Conservation (phyloP, 139 green algal species). For the Haematococcus lacustris region DNA sequence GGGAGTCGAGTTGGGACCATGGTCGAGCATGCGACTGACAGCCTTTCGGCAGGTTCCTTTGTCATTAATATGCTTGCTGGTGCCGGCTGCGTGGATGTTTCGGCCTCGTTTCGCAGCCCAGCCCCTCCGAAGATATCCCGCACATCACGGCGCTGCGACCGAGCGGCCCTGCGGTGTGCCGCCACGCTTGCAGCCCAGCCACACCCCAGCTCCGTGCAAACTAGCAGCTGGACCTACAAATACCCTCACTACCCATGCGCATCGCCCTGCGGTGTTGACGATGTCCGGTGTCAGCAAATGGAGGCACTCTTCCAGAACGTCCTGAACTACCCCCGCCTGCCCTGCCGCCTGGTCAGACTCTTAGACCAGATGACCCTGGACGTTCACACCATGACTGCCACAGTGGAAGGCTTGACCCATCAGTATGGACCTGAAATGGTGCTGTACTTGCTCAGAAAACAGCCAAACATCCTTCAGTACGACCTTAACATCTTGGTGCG, state of each 20-base stretch:
- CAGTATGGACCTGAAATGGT: constrained; percentile 23
- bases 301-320: constrained; percentile 53
- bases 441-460: constrained; percentile 8
- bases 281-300: constrained; percentile 23
- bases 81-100: no score
- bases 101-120: no score
- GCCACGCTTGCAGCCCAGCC: no score
- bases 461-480: constrained; percentile 14
- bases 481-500: constrained; percentile 12
- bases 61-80: no score
- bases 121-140: no score
- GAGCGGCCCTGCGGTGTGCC: no score
- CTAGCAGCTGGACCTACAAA: no score
- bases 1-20: no score
- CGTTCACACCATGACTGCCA: constrained; percentile 16
- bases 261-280: not conserved
- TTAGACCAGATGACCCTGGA: constrained; percentile 7
- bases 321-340: constrained; percentile 34
- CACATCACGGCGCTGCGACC: no score
- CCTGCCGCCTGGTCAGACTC: constrained; percentile 9
- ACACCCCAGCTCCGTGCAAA: no score
- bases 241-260: constrained; percentile 17
- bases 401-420: constrained; percentile 11
- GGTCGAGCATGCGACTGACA: no score
- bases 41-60: no score